Conservation (phyloP, 2,329 filamentous ascomycete genomes). For the Fusarium equiseti region DNA sequence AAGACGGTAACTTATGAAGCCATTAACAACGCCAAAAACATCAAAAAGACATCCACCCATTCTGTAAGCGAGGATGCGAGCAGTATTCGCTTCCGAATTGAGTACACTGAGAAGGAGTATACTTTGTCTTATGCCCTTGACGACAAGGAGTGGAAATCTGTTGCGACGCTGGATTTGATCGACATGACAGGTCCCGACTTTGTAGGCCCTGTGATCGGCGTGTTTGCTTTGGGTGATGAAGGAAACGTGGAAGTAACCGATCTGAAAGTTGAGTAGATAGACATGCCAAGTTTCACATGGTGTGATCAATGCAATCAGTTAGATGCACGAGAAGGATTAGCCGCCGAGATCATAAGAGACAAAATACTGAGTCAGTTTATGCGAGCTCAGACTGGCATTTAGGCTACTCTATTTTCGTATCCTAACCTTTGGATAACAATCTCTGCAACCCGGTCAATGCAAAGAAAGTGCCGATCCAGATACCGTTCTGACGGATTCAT, state of each 20-base stretch:
- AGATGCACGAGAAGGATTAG: neutral
- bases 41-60: neutral
- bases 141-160: neutral
- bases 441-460: too few relatives aligned
- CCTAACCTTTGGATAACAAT: too few relatives aligned
- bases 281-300: neutral
- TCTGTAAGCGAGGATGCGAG: neutral
- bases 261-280: slow-evolving; percentile 15
- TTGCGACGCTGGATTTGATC: slow-evolving; percentile 13
- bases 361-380: too few relatives aligned
- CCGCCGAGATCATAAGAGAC: too few relatives aligned
- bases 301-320: neutral
- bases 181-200: slow-evolving; percentile 25
- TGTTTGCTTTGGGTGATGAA: slow-evolving; percentile 4
- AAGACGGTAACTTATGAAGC: neutral
- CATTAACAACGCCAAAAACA: slow-evolving; percentile 4
- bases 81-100: neutral
- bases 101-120: slow-evolving; percentile 18
- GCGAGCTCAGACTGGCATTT: too few relatives aligned
- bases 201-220: slow-evolving; percentile 25
- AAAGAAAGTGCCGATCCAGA: neutral
- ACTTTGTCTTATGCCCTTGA: neutral
- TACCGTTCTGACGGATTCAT: neutral
- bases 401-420: too few relatives aligned
- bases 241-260: neutral